These are phyloP conservation scores for Lathyrus oleraceus DNA, from an alignment of 306 rosid species.

Conservation along the genomic window DNA sequence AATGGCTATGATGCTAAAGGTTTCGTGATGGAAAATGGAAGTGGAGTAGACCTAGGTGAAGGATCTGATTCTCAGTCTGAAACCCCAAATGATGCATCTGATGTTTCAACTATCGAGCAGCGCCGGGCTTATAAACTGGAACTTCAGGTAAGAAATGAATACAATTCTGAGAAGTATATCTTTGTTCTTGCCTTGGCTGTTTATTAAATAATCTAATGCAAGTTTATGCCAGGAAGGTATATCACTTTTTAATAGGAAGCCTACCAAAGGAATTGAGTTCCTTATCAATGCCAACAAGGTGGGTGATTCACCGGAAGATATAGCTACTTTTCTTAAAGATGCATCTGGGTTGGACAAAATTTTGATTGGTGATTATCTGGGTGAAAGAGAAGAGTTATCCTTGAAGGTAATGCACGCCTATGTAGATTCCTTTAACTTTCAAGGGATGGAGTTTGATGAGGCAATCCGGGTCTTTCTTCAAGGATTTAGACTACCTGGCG, in stretches of 20 bases:
- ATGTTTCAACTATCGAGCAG: constrained; percentile 82
- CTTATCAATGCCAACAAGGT: constrained; percentile 96
- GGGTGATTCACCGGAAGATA: constrained; percentile 90
- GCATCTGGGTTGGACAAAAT: constrained; percentile 95
- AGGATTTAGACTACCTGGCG: constrained; percentile 98
- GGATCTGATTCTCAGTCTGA: constrained; percentile 83
- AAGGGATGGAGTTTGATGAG: constrained; percentile 91
- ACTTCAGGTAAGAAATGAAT: constrained; percentile 71
- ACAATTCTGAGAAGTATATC: constrained; percentile 32
- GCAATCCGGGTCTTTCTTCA: constrained; percentile 90
- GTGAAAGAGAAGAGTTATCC: constrained; percentile 93
- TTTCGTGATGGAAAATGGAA: constrained; percentile 68
- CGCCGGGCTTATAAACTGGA: constrained; percentile 98
- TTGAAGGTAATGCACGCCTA: constrained; percentile 97
- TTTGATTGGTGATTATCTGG: constrained; percentile 92
- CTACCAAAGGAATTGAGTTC: constrained; percentile 94
- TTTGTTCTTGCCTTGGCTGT: constrained; percentile 29
- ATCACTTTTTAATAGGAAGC: constrained; percentile 95
- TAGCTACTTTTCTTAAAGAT: constrained; percentile 91
- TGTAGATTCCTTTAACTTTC: constrained; percentile 94
- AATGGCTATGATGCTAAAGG: constrained; percentile 52
- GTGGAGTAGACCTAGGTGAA: constrained; percentile 73
- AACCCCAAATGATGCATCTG: constrained; percentile 76
- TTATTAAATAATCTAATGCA: constrained; percentile 48
- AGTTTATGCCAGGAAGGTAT: constrained; percentile 98